These are phyloP conservation scores for Epichloe scottii DNA, from an alignment of 2,329 filamentous ascomycete species.

Conservation along the genomic window DNA sequence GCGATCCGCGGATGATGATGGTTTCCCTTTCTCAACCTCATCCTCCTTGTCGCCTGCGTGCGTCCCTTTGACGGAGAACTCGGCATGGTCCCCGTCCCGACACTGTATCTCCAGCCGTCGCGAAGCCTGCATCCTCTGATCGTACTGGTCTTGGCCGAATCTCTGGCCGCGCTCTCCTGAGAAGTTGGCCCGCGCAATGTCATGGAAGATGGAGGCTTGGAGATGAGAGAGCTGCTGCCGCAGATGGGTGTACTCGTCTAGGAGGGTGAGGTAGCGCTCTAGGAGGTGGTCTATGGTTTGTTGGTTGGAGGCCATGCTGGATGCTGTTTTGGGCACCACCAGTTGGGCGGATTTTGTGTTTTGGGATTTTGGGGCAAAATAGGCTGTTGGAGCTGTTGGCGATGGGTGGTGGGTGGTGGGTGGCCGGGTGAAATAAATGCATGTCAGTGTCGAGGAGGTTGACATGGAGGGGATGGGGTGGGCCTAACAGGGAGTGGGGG, in stretches of 20 bases:
- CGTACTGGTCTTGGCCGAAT: constrained; percentile 60
- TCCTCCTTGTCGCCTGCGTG: neutral
- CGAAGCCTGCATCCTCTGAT: constrained; percentile 57
- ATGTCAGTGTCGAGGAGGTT: too few species aligned
- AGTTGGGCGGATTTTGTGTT: neutral
- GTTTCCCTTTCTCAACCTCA: neutral
- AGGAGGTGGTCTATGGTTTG: constrained; percentile 49
- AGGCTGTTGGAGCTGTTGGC: too few species aligned
- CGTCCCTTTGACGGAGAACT: neutral
- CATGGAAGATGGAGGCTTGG: constrained; percentile 43
- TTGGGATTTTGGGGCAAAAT: too few species aligned
- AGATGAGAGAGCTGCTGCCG: constrained; percentile 39
- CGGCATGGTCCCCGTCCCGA: neutral
- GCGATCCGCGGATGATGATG: neutral
- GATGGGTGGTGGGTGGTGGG: too few species aligned
- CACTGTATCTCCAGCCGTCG: constrained; percentile 17
- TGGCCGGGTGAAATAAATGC: too few species aligned
- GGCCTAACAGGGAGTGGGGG: too few species aligned
- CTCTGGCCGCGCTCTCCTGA: constrained; percentile 47
- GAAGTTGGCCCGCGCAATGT: constrained; percentile 66
- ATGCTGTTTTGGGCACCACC: neutral
- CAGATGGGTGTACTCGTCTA: constrained; percentile 55
- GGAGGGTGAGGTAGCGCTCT: constrained; percentile 49
- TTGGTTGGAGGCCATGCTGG: constrained; percentile 10
- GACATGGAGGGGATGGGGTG: too few species aligned